Percentiles rank a stretch among this genome's conserved stretches.
These are phyloP conservation scores for Rhizoclosmatium sp. DNA, from an alignment of 192 early-diverging fungal species.

Conservation along the genomic window DNA sequence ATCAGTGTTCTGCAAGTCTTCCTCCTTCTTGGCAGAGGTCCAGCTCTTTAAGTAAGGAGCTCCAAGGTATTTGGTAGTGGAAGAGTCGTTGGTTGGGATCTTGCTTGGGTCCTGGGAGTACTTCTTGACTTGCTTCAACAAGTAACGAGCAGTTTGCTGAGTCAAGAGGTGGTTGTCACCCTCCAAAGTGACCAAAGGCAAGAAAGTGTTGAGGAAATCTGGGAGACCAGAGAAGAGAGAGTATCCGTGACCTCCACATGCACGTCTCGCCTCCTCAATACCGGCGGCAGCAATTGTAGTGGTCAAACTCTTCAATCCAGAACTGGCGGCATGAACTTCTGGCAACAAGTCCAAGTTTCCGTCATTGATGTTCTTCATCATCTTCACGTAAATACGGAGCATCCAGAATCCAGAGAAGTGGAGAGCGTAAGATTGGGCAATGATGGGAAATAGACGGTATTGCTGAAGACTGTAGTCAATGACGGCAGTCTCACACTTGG, in stretches of 20 bases:
- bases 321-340: slow-evolving; percentile 90
- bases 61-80: slow-evolving; percentile 66
- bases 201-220: slow-evolving; percentile 73
- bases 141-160: slow-evolving; percentile 84
- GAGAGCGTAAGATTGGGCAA: slow-evolving; percentile 91
- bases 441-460: slow-evolving; percentile 88
- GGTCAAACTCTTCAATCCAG: slow-evolving; percentile 92
- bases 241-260: slow-evolving; percentile 93
- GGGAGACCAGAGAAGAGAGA: slow-evolving; percentile 91
- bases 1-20: slow-evolving; percentile 66
- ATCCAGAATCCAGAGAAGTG: slow-evolving; percentile 89
- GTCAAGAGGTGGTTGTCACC: slow-evolving; percentile 70
- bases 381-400: slow-evolving; percentile 73
- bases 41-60: slow-evolving; percentile 36
- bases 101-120: slow-evolving; percentile 54
- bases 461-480: slow-evolving; percentile 95
- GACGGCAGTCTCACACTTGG: slow-evolving; percentile 78
- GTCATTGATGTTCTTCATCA: slow-evolving; percentile 80
- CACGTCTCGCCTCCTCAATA: slow-evolving; percentile 91
- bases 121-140: slow-evolving; percentile 72
- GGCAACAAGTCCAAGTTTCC: slow-evolving; percentile 28
- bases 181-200: slow-evolving; percentile 85
- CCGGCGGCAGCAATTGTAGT: slow-evolving; percentile 90
- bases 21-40: slow-evolving; percentile 16
- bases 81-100: slow-evolving; percentile 61